Percentiles rank a stretch among this genome's conserved stretches.
Evolutionary conservation across 805 yeast genomes (phyloP).

Genomic region (Cyberlindnera saturnus): DNA sequence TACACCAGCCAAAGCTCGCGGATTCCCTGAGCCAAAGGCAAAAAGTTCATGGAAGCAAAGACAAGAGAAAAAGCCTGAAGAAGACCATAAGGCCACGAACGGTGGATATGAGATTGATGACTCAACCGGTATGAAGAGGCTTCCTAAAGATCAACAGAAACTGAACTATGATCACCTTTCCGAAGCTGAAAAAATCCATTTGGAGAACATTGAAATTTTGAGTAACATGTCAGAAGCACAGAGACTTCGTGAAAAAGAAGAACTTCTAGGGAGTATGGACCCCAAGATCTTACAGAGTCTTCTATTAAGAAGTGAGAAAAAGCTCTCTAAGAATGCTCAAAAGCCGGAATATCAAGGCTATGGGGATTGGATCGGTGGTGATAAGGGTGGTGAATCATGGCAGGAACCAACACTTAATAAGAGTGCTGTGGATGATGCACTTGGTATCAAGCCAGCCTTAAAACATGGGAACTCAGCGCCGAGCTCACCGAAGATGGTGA

Average conservation of each 20-base stretch:
- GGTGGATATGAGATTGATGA: slow-evolving; percentile 73
- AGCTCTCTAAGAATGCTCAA: slow-evolving; percentile 22
- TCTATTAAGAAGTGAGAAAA: slow-evolving; percentile 48
- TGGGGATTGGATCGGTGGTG: slow-evolving; percentile 28
- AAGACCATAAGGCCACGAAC: slow-evolving; percentile 64
- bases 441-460: slow-evolving; percentile 8
- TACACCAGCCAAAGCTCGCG: slow-evolving; percentile 62
- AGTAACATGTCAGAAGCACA: slow-evolving; percentile 61
- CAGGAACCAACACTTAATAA: slow-evolving; percentile 15
- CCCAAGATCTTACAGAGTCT: slow-evolving; percentile 60
- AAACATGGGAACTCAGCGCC: not conserved
- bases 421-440: slow-evolving; percentile 14
- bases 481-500: slow-evolving; percentile 23
- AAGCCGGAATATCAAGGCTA: slow-evolving; percentile 19
- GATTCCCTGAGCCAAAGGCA: slow-evolving; percentile 83
- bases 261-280: slow-evolving; percentile 58
- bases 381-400: slow-evolving; percentile 19
- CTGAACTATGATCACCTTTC: slow-evolving; percentile 28
- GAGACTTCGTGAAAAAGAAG: slow-evolving; percentile 56
- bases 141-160: slow-evolving; percentile 87
- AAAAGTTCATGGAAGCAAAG: slow-evolving; percentile 75
- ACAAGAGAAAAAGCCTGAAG: slow-evolving; percentile 95
- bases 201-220: slow-evolving; percentile 63
- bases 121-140: slow-evolving; percentile 75
- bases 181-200: slow-evolving; percentile 70